Evolutionary conservation across 2,329 filamentous ascomycete genomes (phyloP).

Genomic region (Cladosporium sp.): DNA sequence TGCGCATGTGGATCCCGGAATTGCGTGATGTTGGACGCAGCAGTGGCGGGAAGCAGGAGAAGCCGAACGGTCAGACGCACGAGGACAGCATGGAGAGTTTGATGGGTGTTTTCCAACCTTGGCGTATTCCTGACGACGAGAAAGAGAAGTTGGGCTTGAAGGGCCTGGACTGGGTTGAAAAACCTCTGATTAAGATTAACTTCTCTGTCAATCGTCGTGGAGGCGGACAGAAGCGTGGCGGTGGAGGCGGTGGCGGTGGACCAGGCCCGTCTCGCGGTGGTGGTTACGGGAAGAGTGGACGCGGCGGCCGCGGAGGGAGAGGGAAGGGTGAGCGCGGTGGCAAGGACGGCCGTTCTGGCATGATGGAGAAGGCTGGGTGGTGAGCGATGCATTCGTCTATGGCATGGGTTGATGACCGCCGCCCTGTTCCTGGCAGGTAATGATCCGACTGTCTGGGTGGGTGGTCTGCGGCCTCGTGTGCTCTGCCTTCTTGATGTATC

Average conservation of each 20-base stretch:
- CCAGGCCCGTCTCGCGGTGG: slow-evolving; percentile 20
- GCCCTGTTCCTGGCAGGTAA: neutral
- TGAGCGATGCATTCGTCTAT: neutral
- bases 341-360: neutral
- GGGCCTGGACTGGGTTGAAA: slow-evolving; percentile 61
- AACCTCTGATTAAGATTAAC: slow-evolving; percentile 62
- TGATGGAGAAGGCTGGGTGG: neutral
- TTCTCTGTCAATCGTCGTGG: slow-evolving; percentile 52
- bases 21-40: slow-evolving; percentile 48
- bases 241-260: slow-evolving; percentile 34
- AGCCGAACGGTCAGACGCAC: neutral
- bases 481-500: no score
- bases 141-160: slow-evolving; percentile 54
- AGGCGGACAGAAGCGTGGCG: slow-evolving; percentile 29
- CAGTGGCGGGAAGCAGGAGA: slow-evolving; percentile 18
- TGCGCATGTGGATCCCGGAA: slow-evolving; percentile 70
- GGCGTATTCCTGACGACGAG: slow-evolving; percentile 58
- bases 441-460: neutral
- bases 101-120: slow-evolving; percentile 65
- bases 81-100: slow-evolving; percentile 31
- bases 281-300: slow-evolving; percentile 18
- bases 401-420: neutral
- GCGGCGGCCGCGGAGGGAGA: slow-evolving; percentile 19
- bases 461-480: neutral
- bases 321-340: slow-evolving; percentile 13